Evolutionary conservation across 23 red algal species (phyloP).

Genomic region (Gracilaria caudata): DNA sequence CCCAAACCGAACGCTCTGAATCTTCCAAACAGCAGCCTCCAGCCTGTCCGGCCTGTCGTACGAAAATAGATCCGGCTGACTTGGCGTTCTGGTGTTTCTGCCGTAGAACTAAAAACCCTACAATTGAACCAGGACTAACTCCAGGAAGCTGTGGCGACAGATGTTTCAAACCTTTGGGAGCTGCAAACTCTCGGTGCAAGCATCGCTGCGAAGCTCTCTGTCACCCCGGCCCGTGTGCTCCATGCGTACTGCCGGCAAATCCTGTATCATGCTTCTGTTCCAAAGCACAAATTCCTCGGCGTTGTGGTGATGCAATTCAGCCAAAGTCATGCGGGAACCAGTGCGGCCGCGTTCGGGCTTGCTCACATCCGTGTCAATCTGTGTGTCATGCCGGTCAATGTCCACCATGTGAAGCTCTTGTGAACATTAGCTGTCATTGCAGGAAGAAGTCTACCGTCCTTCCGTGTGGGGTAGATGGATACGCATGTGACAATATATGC

Average conservation of each 20-base stretch:
- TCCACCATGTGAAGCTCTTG: constrained; percentile 28
- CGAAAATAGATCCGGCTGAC: constrained; percentile 1
- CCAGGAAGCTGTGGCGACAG: constrained; percentile 70
- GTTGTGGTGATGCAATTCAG: constrained; percentile 52
- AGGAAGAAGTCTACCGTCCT: constrained; percentile 2
- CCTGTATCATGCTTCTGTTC: constrained; percentile 58
- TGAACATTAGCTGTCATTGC: constrained; percentile 37
- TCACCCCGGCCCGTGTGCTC: constrained; percentile 83
- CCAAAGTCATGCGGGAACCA: constrained; percentile 19
- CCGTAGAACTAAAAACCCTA: constrained; percentile 44
- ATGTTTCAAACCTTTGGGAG: constrained; percentile 53
- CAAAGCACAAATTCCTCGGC: constrained; percentile 15
- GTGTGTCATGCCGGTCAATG: constrained; percentile 41
- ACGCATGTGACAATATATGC: constrained; percentile 44
- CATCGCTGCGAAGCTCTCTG: constrained; percentile 72
- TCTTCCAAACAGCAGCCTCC: background rate
- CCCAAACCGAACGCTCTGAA: background rate
- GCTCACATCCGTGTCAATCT: constrained; percentile 28
- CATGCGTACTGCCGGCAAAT: constrained; percentile 37
- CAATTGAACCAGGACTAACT: constrained; percentile 58
- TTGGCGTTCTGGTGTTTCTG: constrained; percentile 76
- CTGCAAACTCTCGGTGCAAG: constrained; percentile 27
- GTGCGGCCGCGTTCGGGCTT: constrained; percentile 22
- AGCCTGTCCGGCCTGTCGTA: constrained; percentile 68
- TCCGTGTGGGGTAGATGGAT: constrained; percentile 49